Conservation (phyloP, 169 alveolate species). For the Plasmodium blacklocki region DNA sequence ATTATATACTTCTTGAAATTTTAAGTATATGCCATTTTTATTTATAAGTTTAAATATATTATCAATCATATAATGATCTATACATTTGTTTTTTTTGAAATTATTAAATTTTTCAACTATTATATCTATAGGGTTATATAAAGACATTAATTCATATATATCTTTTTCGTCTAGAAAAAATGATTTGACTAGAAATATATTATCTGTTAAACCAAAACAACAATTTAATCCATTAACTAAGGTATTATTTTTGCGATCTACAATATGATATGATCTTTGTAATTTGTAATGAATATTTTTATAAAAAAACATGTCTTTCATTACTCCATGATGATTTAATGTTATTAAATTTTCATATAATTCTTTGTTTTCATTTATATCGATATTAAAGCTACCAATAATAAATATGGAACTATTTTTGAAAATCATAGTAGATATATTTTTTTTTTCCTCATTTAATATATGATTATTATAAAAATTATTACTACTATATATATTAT, state of each 20-base stretch:
- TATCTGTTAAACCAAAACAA: conserved; percentile 73
- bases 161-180: conserved; percentile 33
- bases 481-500: not conserved
- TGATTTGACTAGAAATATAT: conserved; percentile 54
- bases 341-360: conserved; percentile 36
- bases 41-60: conserved; percentile 32
- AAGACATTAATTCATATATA: conserved; percentile 34
- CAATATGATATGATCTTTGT: conserved; percentile 57
- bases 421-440: conserved; percentile 37
- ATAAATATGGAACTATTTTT: conserved; percentile 58
- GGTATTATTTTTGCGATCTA: conserved; percentile 43
- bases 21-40: conserved; percentile 47
- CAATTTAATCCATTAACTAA: conserved; percentile 62
- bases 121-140: conserved; percentile 64
- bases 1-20: conserved; percentile 62
- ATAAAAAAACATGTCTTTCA: conserved; percentile 69
- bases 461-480: not conserved
- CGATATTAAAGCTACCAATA: conserved; percentile 72
- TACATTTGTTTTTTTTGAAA: conserved; percentile 28
- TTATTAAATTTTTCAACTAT: conserved; percentile 27
- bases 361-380: conserved; percentile 24
- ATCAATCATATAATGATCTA: conserved; percentile 31
- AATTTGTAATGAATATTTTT: conserved; percentile 61
- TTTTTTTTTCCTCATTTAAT: not conserved
- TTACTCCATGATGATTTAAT: conserved; percentile 35